Evolutionary conservation across 2,329 filamentous ascomycete genomes (phyloP).

Genomic region (Aspergillus aculeatus): DNA sequence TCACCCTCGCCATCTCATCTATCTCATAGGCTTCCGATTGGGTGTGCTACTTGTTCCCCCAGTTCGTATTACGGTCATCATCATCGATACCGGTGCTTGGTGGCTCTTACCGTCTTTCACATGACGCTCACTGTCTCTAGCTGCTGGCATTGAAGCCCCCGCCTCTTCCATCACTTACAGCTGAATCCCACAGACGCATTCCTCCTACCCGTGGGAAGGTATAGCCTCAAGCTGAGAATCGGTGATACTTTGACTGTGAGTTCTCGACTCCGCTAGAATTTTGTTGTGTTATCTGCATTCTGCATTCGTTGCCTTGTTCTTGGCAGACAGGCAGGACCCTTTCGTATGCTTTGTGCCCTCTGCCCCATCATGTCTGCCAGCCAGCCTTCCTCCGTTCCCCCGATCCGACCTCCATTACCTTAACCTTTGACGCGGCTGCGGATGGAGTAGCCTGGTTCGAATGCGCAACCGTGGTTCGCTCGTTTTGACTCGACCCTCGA

Average conservation of each 20-base stretch:
- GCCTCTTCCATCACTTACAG: background rate
- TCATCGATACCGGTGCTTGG: background rate
- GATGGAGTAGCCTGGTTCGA: constrained; percentile 10
- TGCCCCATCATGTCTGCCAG: constrained; percentile 9
- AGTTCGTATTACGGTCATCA: background rate
- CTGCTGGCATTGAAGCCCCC: background rate
- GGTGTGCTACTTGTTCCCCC: background rate
- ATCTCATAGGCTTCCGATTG: background rate
- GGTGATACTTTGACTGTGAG: background rate
- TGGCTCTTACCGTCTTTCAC: background rate
- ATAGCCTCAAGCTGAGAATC: background rate
- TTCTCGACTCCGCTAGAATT: background rate
- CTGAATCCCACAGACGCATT: background rate
- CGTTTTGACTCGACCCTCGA: constrained; percentile 5
- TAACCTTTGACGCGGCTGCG: constrained; percentile 14
- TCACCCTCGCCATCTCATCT: background rate
- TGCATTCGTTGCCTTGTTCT: constrained; percentile 11
- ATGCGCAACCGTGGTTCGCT: constrained; percentile 16
- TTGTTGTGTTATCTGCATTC: background rate
- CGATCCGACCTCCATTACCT: constrained; percentile 21
- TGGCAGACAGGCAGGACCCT: constrained; percentile 11
- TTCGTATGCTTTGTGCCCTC: constrained; percentile 5
- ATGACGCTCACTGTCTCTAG: background rate
- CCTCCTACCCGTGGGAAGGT: background rate
- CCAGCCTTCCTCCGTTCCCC: constrained; percentile 35